Evolutionary conservation across 371 early-diverging fungal species (phyloP).

Genomic region (Mortierella sp.): DNA sequence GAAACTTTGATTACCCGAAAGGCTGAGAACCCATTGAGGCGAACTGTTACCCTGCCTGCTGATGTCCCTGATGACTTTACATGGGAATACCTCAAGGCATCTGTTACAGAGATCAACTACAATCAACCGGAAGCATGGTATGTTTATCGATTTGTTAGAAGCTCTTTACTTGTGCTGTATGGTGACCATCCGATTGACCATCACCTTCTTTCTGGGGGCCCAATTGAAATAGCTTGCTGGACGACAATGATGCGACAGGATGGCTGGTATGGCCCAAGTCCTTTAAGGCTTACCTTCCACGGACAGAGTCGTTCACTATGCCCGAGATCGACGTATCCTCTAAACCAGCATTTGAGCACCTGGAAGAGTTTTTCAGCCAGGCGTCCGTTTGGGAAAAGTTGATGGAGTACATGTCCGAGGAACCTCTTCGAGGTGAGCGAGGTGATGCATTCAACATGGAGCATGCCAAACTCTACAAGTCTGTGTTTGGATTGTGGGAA

Average conservation of each 20-base stretch:
- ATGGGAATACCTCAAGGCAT: conserved; percentile 41
- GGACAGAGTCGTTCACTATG: conserved; percentile 43
- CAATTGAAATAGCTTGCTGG: conserved; percentile 54
- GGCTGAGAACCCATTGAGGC: conserved; percentile 60
- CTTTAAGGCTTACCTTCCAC: conserved; percentile 63
- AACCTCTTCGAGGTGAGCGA: conserved; percentile 64
- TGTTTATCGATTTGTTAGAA: conserved; percentile 23
- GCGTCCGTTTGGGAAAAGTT: conserved; percentile 68
- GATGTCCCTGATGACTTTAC: conserved; percentile 50
- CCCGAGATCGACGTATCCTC: conserved; percentile 62
- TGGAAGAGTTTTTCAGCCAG: conserved; percentile 60
- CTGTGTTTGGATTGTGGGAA: conserved; percentile 75
- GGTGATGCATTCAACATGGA: conserved; percentile 69
- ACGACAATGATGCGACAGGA: conserved; percentile 68
- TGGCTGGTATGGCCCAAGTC: conserved; percentile 83
- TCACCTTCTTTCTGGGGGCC: too few relatives aligned
- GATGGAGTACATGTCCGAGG: conserved; percentile 68
- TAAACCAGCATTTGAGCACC: conserved; percentile 61
- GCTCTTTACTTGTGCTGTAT: too few relatives aligned
- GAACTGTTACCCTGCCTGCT: conserved; percentile 42
- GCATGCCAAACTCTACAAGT: conserved; percentile 71
- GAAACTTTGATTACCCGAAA: conserved; percentile 56
- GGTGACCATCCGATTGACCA: too few relatives aligned
- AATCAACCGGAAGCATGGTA: conserved; percentile 51
- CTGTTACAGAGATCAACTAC: conserved; percentile 50